Evolutionary conservation across 1,139 yeast species (phyloP), one percentile per base, ranked within the genome.

Genomic region (Suhomyces taliae): DNA sequence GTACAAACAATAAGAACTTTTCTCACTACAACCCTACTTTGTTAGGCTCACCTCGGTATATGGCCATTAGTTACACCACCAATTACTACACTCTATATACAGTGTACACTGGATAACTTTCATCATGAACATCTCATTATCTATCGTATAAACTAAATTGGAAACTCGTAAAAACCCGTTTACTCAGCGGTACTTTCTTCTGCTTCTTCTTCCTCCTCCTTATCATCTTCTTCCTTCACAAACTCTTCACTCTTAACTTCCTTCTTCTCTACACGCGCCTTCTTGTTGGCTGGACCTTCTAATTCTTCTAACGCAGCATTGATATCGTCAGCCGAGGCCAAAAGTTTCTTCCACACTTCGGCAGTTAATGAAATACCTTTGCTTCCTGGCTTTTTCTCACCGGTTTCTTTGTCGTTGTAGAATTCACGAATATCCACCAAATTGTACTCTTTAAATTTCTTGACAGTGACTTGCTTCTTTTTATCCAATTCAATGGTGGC

Each of bases 361-460:
- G 78, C 83, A 1, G 90, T 85, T 48, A 90, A 67, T 1, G 96
- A 82, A 27, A 90, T 87, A 1, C 97, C 96, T 72, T 90, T 90
- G 60, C 83, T 84, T 0, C 95, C 95, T 0, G 97, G 97, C 53
- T 72, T 74, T 67, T 80, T 72, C 50, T 81, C 85, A 10, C 81
- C 79, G 9, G 81, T 74, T 3, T 74, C 76, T 43, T 80, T 78
- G 56, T 84, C 90, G 48, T 76, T 66, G 66, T 87, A 90, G 67
- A 74, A 89, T 63, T 90, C 96, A 47, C 97, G 77, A 47, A 90
- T 87, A 58, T 90, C 96, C 11, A 90, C 81, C 54, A 89, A 68
- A 42, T 78, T 80, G 50, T 72, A 70, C 45, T 82, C 82, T 45
- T 86, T 83, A 72, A 82, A 90, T 56, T 78, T 78, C 46, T 90